Evolutionary conservation across 768 basidiomycete genomes (phyloP), one percentile per base, ranked within the genome.

Genomic region (Serpula lacrymans): DNA sequence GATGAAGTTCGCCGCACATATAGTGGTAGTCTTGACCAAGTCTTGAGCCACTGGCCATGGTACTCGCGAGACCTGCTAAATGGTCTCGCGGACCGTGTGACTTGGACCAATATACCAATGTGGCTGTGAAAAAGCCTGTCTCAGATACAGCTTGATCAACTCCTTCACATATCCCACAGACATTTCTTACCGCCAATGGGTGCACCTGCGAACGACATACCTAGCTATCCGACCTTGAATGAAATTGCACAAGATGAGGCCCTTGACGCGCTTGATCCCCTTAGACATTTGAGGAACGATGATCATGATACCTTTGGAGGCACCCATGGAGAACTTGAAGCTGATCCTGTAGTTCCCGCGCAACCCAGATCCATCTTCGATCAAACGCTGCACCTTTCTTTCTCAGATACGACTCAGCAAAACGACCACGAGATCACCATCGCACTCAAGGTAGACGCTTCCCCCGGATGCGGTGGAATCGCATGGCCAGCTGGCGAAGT

Each of bases 401-500:
- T 69, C 43, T 47, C 60, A 18, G 34, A 45, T 18, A 17, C 33
- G 27, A 25, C 16, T 37, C 37, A 34, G 42, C 30, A 23, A 41
- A 46, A 23, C 36, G 31, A 41, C 26, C 46, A 22, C 38, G 16
- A 30, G 29, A 39, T 53, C 43, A 45, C 42, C 34, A 42, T 84
- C 42, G 44, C 56, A 3, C 72, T 94, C 27, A 65, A 69, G 16
- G 75, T 93, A 3, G 89, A 94, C 58, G 80, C 90, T 6, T 70
- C 81, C 30, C 88, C 88, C 13, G 93, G 93, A 1, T 96, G 93
- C 58, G 93, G 93, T 11, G 93, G 93, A 4, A 77, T 93, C 27
- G 82, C 88, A 2, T 95, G 93, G 93, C 89, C 89, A 4, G 88
- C 92, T 6, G 93, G 91, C 50, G 80, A 90, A 76, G 91, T 91